A percentile compares a stretch with the other conserved stretches of the same genome.
These are phyloP conservation scores for Lipomyces sp. DNA, from an alignment of 805 yeast genomes.

Conservation along the genomic window DNA sequence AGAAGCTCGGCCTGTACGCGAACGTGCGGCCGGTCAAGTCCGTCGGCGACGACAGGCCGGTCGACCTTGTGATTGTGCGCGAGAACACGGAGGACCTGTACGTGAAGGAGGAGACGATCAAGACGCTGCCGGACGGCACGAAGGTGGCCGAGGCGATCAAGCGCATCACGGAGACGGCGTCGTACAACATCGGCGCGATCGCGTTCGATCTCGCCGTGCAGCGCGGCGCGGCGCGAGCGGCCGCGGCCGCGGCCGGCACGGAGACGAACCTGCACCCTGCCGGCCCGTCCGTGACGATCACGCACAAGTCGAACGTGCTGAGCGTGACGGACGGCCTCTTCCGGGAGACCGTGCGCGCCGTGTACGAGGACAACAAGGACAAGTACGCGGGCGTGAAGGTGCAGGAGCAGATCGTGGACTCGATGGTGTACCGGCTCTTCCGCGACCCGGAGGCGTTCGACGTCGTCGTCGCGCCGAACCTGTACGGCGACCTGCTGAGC, in stretches of 20 bases:
- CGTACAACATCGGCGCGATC: conserved; percentile 79
- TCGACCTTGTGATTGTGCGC: conserved; percentile 96
- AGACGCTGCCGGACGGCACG: conserved; percentile 70
- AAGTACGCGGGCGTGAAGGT: conserved; percentile 58
- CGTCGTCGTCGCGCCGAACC: conserved; percentile 97
- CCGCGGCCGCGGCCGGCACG: conserved; percentile 38
- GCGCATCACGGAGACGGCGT: conserved; percentile 87
- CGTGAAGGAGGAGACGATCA: conserved; percentile 80
- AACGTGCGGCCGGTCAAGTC: conserved; percentile 97
- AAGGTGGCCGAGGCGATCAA: conserved; percentile 96
- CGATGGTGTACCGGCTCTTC: conserved; percentile 98
- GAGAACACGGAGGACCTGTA: conserved; percentile 98
- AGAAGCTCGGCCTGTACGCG: conserved; percentile 90
- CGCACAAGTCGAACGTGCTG: conserved; percentile 94
- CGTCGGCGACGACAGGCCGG: conserved; percentile 83
- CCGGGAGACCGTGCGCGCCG: conserved; percentile 75
- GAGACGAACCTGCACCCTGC: conserved; percentile 43
- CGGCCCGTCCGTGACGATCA: conserved; percentile 78
- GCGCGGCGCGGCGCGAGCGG: conserved; percentile 74
- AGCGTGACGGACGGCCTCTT: conserved; percentile 91
- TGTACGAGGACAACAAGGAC: conserved; percentile 52
- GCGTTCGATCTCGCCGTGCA: conserved; percentile 91
- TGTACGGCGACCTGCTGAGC: conserved; percentile 93
- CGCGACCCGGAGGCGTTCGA: conserved; percentile 97
- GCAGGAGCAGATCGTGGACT: conserved; percentile 96